Evolutionary conservation across 495 filamentous ascomycete genomes (phyloP), one percentile per base, ranked within the genome.

Genomic region (Barbatosphaeria neglecta): DNA sequence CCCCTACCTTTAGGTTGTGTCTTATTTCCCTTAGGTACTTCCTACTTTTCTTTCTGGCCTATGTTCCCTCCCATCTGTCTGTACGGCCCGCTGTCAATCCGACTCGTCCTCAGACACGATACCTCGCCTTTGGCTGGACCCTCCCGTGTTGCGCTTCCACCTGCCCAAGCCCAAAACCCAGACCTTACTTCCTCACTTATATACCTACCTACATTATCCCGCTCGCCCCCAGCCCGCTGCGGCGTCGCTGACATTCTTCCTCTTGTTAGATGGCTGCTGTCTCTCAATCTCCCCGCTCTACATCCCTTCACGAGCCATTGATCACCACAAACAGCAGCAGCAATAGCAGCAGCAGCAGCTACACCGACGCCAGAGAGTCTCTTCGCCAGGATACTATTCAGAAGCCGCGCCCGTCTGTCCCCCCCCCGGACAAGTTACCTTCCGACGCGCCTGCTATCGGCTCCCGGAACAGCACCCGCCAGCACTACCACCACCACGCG

Each of bases 211-310:
- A 41, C 13, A 23, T 20, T 22, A 41, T 23, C 39, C 39, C 15
- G 37, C 33, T 35, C 37, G 28, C 20, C 41, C 41, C 40, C 40
- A 40, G 27, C 27, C 20, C 22, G 45, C 42, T 22, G 50, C 48
- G 51, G 49, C 48, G 48, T 31, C 45, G 46, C 56, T 57, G 47
- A 48, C 52, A 52, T 53, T 42, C 22, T 33, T 46, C 49, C 44
- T 48, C 33, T 20, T 31, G 50, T 46, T 62, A 67, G 64, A 67
- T 67, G 64, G 64, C 64, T 54, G 64, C 59, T 52, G 54, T 61
- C 49, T 60, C 57, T 28, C 57, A 52, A 43, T 51, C 59, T 48
- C 53, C 54, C 27, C 49, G 48, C 18, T 48, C 56, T 25, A 38
- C 43, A 28, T 44, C 47, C 39, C 49, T 47, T 37, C 41, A 33